Evolutionary conservation across 2,329 filamentous ascomycete genomes (phyloP), one percentile per base, ranked within the genome.

Genomic region (Hypoxylon sp.): DNA sequence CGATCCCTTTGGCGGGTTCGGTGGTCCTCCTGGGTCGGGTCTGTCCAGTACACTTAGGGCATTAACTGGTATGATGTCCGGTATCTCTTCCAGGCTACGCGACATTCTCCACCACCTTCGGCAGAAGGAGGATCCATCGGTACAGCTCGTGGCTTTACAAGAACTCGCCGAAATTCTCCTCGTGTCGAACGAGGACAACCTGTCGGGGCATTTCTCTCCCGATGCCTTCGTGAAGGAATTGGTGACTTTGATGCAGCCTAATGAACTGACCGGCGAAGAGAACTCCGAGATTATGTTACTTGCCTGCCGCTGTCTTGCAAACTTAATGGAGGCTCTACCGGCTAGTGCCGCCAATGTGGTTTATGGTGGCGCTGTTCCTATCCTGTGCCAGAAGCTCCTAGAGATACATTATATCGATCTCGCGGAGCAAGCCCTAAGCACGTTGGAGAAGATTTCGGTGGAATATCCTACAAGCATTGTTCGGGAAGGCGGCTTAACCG

Each of bases 321-420:
- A 99, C 78, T 81, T 99, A 61, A 99, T 99, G 96, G 96, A 99
- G 80, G 97, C 95, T 26, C 84, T 99, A 31, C 94, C 96, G 19
- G 91, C 94, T 35, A 95, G 95, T 63, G 96, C 96, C 53, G 93
- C 94, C 11, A 98, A 97, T 78, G 94, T 99, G 13, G 96, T 98
- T 3, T 98, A 98, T 78, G 95, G 94, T n/a, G 94, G 94, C 54
- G 96, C 96, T 35, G 96, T 99, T 4, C 94, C 96, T 2, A 90
- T 99, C 11, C 84, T 99, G 26, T 98, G 96, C 81, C 93, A 95
- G 77, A 99, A 98, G 81, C 85, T 99, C 31, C 85, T 98, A 67
- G 94, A 98, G 80, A 98, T 98, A 50, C 92, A 95, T 69, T 99
- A 95, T 79, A 99, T 99, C 78, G 96, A 99, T 80, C 85, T 99